Conservation (phyloP, 1,139 yeast genomes). For the Saccharomyces uvarum region DNA sequence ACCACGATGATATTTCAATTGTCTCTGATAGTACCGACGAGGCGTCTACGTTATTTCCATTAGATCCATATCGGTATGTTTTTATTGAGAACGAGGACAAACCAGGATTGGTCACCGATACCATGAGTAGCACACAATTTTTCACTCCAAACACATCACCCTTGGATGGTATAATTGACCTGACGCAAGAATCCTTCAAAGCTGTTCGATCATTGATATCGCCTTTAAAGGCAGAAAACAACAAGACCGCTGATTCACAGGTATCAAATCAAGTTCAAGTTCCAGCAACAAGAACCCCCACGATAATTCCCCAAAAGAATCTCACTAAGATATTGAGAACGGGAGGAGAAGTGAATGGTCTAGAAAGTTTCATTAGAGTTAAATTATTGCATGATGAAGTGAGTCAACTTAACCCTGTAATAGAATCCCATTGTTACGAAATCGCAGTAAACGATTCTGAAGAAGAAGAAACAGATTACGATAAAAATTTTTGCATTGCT, state of each 20-base stretch:
- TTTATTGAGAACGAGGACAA: background rate
- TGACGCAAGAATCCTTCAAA: constrained; percentile 27
- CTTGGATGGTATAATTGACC: constrained; percentile 19
- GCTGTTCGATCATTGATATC: constrained; percentile 25
- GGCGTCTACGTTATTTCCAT: constrained; percentile 7
- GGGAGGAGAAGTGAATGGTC: background rate
- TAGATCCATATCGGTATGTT: background rate
- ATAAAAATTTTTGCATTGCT: background rate
- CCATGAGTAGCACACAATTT: constrained; percentile 6
- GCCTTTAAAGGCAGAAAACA: constrained; percentile 18
- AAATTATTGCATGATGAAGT: background rate
- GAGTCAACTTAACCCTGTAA: background rate
- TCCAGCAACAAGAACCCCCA: constrained; percentile 27
- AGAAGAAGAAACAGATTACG: constrained; percentile 4
- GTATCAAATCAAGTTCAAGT: constrained; percentile 17
- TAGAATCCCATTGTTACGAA: constrained; percentile 2
- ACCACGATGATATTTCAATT: constrained; percentile 2
- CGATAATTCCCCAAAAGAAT: constrained; percentile 5
- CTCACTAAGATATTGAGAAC: background rate
- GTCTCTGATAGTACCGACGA: constrained; percentile 20
- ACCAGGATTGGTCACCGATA: background rate
- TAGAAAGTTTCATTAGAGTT: background rate
- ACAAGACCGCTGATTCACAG: background rate
- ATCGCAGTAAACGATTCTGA: constrained; percentile 13
- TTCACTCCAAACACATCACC: constrained; percentile 8